Base-by-base conservation (phyloP, 345 rosid species). In the Boechera stricta region DNA sequence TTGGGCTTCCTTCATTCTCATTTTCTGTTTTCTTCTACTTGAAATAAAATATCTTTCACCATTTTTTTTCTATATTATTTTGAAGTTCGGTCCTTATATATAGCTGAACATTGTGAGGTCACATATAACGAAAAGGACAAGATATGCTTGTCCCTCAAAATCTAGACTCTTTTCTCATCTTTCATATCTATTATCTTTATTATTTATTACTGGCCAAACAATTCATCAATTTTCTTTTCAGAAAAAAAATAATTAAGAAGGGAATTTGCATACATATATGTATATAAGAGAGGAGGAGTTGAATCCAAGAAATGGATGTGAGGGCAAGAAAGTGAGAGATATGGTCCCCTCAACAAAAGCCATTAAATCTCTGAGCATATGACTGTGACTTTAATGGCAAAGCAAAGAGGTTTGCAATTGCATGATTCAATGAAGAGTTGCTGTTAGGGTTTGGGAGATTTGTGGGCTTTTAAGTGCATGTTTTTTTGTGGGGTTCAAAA, bases 331-430 rank as follows among this genome's bases (percentile, higher is more conserved):
- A 74, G 72, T 64, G 76, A 75, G 71, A 69, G 67, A 69, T 38
- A 74, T 75, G 83, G 80, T 64, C 83, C 83, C 82, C 83, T 71
- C 73, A 70, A 69, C 67, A 79, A 71, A 75, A 67, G 73, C 83
- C 80, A 80, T 74, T 70, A 74, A 80, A 74, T 47, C 79, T 70
- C 80, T 80, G 80, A 79, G 78, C 82, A 73, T 79, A 79, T 75
- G 80, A 75, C 58, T 75, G 66, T 75, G 83, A 80, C 83, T 80
- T 71, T 70, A 75, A 75, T 80, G 83, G 83, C 64, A 75, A 63
- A 80, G 75, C 75, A 79, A 74, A 79, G 71, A 57, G 75, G 79
- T 73, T 79, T 53, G 74, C 74, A 74, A 73, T 69, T 78, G 81
- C 78, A 78, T 78, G 74, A 78, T 72, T 72, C 51, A 79, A 67